Conservation (phyloP, 2,329 filamentous ascomycete species). For the Geosmithia flava region DNA sequence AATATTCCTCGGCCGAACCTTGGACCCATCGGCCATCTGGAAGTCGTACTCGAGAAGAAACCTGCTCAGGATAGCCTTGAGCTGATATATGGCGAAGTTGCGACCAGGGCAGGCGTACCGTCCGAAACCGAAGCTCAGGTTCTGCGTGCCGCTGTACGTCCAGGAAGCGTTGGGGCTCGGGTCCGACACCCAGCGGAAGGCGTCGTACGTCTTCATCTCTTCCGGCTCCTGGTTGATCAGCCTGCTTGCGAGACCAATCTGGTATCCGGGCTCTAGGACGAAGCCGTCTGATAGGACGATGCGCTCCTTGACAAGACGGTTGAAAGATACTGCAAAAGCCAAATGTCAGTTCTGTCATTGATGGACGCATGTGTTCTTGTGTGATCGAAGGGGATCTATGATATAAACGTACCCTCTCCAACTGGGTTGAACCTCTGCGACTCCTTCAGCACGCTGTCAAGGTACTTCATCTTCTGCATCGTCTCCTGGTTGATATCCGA, state of each 20-base stretch:
- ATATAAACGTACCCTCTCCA: not conserved
- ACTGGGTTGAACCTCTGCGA: constrained; percentile 10
- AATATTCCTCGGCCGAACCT: not conserved
- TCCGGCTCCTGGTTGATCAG: constrained; percentile 24
- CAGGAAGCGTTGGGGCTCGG: constrained; percentile 14
- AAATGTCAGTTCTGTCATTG: too few relatives aligned
- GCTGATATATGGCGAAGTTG: constrained; percentile 27
- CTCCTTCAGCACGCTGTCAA: constrained; percentile 37
- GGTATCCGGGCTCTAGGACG: constrained; percentile 20
- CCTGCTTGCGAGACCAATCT: not conserved
- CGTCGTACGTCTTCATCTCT: constrained; percentile 14
- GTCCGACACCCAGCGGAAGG: constrained; percentile 35
- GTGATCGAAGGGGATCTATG: too few relatives aligned
- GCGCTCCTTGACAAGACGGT: constrained; percentile 31
- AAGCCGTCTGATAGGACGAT: constrained; percentile 32
- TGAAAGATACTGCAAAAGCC: constrained; percentile 22
- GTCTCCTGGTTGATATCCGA: constrained; percentile 18
- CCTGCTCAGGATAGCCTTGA: constrained; percentile 19
- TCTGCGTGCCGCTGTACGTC: constrained; percentile 30
- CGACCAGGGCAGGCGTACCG: constrained; percentile 27
- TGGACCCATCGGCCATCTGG: constrained; percentile 1
- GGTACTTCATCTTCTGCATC: constrained; percentile 29
- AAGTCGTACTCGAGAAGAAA: constrained; percentile 17
- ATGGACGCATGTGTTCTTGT: not conserved
- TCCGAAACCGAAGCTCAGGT: constrained; percentile 27